Base-by-base conservation (phyloP, 495 filamentous ascomycete species). In the Chlorociboria aeruginascens region DNA sequence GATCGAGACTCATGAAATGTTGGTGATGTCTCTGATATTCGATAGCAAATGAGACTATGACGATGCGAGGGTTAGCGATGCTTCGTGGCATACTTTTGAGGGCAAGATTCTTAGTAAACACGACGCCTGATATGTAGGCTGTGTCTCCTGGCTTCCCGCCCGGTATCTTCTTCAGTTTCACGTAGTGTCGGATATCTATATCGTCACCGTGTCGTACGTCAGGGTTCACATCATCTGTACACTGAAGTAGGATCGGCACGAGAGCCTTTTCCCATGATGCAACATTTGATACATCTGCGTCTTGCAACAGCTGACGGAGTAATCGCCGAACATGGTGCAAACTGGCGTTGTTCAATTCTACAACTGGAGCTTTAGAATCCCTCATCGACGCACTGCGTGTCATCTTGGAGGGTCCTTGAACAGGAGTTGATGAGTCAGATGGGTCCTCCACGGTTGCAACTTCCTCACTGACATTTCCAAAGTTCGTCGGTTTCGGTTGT, bases 141-240 rank as follows among this genome's bases (percentile, higher is more conserved):
- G 92, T 97, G 64, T 99, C 93, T 13, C 84, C 78, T 35, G 92
- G 92, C 43, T 74, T 77, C 28, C 89, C 92, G 14, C 90, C 89
- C 1, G 89, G 83, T 6, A 96, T 89, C 60, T 93, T 93, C 58
- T 99, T 99, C 16, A 99, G 66, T 63, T 99, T 99, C 38, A 99
- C 83, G 58, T 95, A 99, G 57, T 97, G 90, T n/a, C 92, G 78
- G 51, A 99, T 95, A 62, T 99, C 90, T 66, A 97, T 95, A 57
- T 90, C 85, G 58, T 99, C 93, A 2, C 86, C 87, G 40, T 72
- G 72, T 43, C 89, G 81, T 17, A 95, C 82, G 63, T 96, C 81
- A 4, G 93, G 93, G 54, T 95, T 86, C 14, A 99, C 88, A 56
- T 95, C 92, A 54, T 95, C 89, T 0, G 90, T 90, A 50, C 88